These are phyloP conservation scores for Xenoacremonium recifei DNA, from an alignment of 2,329 filamentous ascomycete genomes.

Conservation along the genomic window DNA sequence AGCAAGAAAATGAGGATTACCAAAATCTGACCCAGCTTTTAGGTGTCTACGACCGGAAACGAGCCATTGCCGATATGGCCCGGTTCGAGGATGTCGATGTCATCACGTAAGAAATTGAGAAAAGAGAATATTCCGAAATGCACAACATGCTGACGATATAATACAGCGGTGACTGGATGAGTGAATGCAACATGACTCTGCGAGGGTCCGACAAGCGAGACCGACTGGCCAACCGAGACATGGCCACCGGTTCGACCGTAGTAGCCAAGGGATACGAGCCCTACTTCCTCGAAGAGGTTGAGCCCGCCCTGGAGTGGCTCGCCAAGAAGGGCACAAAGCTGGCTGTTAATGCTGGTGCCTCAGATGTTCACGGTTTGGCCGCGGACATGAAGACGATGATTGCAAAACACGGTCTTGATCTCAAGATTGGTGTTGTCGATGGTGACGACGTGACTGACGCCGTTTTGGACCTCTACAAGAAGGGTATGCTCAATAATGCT, in stretches of 20 bases:
- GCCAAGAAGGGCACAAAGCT: constrained; percentile 31
- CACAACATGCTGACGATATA: not conserved
- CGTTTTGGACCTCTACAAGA: constrained; percentile 22
- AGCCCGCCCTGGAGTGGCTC: constrained; percentile 30
- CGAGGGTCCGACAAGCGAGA: constrained; percentile 27
- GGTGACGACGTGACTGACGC: constrained; percentile 33
- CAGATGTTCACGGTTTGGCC: constrained; percentile 25
- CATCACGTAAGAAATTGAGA: too few species aligned
- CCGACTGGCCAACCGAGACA: constrained; percentile 17
- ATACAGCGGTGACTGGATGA: constrained; percentile 29
- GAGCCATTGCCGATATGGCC: constrained; percentile 24
- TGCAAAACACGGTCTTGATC: constrained; percentile 28
- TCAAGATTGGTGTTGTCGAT: constrained; percentile 34
- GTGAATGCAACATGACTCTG: constrained; percentile 29
- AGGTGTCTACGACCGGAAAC: constrained; percentile 37
- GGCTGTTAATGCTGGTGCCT: constrained; percentile 36
- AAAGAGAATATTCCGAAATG: too few species aligned
- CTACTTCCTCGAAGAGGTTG: constrained; percentile 30
- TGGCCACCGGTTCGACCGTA: constrained; percentile 24
- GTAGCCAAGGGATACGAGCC: constrained; percentile 41
- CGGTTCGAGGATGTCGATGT: constrained; percentile 27
- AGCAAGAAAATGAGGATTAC: too few species aligned
- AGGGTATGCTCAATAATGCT: constrained; percentile 6
- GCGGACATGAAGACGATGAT: constrained; percentile 20
- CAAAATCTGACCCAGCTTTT: not conserved